Base-by-base conservation (phyloP, 148 eudicot species). In the Heliamphora exappendiculata region DNA sequence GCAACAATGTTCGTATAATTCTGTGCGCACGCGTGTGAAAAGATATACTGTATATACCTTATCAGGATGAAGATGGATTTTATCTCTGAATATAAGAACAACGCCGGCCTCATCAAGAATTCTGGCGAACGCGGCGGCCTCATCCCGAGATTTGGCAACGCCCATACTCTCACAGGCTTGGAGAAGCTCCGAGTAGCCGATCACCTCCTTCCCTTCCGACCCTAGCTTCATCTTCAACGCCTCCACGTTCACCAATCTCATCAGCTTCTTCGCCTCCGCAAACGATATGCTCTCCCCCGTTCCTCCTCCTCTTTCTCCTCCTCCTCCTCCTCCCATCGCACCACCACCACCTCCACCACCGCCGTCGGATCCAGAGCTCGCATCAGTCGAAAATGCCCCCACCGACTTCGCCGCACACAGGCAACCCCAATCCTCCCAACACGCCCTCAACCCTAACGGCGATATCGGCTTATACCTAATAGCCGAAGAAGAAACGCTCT, bases 31-130 rank as follows among this genome's bases (percentile, higher is more conserved):
- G 8, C 16, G 14, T 16, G 3, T 20, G 17, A 6, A 3, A 7
- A 45, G 19, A 33, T 7, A 28, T 3, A 24, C n/a, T 29, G 7
- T 7, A 0, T 51, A 4, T 67, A 94, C 97, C 97, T 91, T 91
- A 74, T 92, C 92, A 14, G 97, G 97, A 78, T 94, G 98, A 33
- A 94, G 91, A 58, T 94, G 90, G 42, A 91, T 92, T 77, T 89
- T 89, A 79, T 94, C 97, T 65, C 97, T 78, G 37, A 90, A 90
- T 51, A 94, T 84, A 64, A 94, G 81, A 55, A 94, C 86, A 41
- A 94, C 97, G 11, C 97, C 98, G 54, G 98, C 95, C n/a, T 94
- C 96, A 78, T 94, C 97, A 51, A 94, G 86, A 70, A 87, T 91
- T 26, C 73, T 69, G 1, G 89, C 95, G 53, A 89, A 92, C 17